Evolutionary conservation across 2,329 filamentous ascomycete species (phyloP).

Genomic region (Coniochaeta sp.): DNA sequence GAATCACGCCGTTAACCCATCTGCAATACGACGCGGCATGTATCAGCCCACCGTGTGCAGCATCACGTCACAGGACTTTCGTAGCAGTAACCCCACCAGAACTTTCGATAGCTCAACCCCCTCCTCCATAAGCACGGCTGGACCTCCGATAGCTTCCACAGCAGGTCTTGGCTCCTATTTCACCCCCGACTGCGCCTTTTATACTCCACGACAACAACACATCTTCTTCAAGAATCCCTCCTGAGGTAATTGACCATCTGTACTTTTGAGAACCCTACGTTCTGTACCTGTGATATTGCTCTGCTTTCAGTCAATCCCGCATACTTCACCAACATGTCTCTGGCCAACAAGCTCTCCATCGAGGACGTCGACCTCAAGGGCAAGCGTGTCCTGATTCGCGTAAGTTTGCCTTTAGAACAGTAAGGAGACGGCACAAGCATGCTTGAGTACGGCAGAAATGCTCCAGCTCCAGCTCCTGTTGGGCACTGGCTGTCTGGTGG

Average conservation of each 20-base stretch:
- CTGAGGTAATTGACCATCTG: not conserved
- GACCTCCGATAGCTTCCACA: not conserved
- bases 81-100: not conserved
- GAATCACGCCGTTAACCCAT: not conserved
- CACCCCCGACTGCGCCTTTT: not conserved
- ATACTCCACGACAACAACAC: not conserved
- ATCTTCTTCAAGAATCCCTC: not conserved
- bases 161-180: not conserved
- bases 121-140: not conserved
- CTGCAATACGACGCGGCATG: not conserved
- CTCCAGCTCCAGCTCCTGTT: not conserved
- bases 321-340: conserved; percentile 65
- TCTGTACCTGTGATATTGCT: not conserved
- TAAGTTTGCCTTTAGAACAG: conserved; percentile 41
- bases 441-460: not conserved
- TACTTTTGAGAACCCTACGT: not conserved
- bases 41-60: not conserved
- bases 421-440: not conserved
- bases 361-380: conserved; percentile 93
- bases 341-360: conserved; percentile 96
- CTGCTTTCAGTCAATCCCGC: not conserved
- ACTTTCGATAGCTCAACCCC: not conserved
- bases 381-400: conserved; percentile 96
- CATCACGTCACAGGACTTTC: not conserved
- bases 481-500: not conserved